Conservation (phyloP, 2,329 filamentous ascomycete species). For the Didymella pinodella region DNA sequence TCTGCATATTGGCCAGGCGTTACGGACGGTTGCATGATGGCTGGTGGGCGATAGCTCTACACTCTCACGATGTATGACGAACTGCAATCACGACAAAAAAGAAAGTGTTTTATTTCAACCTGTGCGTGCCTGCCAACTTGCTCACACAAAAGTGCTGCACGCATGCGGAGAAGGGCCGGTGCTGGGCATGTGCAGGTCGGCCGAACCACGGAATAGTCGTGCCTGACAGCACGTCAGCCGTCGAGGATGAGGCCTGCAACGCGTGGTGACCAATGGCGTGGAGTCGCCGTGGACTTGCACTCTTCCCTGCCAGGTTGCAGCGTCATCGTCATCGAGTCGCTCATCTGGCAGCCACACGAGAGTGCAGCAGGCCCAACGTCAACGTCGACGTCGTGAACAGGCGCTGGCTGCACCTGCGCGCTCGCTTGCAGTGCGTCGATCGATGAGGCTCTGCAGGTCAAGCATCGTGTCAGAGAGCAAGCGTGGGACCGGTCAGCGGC, state of each 20-base stretch:
- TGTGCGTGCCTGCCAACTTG: neutral
- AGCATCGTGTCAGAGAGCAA: conserved; percentile 11
- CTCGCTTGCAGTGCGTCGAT: neutral
- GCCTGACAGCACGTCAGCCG: conserved; percentile 18
- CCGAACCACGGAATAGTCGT: conserved; percentile 12
- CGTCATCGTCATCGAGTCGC: conserved; percentile 14
- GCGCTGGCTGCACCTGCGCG: neutral
- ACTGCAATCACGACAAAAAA: neutral
- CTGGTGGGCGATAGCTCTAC: conserved; percentile 10
- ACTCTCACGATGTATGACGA: conserved; percentile 1
- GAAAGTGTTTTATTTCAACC: neutral
- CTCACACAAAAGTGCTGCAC: neutral
- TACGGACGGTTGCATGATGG: conserved; percentile 2
- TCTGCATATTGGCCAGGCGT: conserved; percentile 11
- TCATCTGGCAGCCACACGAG: neutral
- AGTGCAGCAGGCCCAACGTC: conserved; percentile 1
- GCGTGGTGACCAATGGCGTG: conserved; percentile 3
- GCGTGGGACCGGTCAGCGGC: conserved; percentile 20
- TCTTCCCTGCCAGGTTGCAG: conserved; percentile 13
- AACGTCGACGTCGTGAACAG: neutral
- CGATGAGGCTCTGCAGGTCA: conserved; percentile 17
- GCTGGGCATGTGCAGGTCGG: conserved; percentile 10
- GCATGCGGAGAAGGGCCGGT: conserved; percentile 14
- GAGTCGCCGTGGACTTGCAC: conserved; percentile 2
- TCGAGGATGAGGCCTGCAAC: neutral